Percentiles rank a stretch among this genome's conserved stretches.
phyloP scores from a whole-genome alignment of 768 basidiomycete genomes.

The Pleurotus tuber-regium region DNA sequence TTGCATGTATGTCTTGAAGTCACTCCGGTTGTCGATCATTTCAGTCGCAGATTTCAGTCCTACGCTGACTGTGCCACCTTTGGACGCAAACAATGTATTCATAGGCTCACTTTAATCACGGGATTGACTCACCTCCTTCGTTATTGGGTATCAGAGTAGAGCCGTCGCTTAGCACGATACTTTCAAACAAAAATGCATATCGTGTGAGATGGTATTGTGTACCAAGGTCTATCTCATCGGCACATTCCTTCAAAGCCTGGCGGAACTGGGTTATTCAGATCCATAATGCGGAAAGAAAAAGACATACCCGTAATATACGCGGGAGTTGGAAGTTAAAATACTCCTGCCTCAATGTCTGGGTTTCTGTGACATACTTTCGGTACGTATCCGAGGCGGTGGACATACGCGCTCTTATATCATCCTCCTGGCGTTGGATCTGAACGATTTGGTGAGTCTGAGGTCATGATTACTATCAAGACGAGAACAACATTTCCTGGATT shows the following conservation, averaged over 20 bases:
- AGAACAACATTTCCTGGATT: constrained; percentile 78
- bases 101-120: not conserved
- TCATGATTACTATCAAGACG: constrained; percentile 3
- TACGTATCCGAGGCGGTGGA: constrained; percentile 86
- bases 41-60: constrained; percentile 88
- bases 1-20: constrained; percentile 97
- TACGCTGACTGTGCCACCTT: constrained; percentile 21
- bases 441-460: constrained; percentile 13
- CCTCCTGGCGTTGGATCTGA: constrained; percentile 90
- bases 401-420: constrained; percentile 86
- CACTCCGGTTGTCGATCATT: constrained; percentile 88
- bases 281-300: not conserved
- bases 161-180: constrained; percentile 85
- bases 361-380: constrained; percentile 86
- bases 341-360: constrained; percentile 89
- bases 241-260: constrained; percentile 89
- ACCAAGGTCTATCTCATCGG: constrained; percentile 96
- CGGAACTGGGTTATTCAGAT: constrained; percentile 12
- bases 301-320: constrained; percentile 82
- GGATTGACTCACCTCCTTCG: constrained; percentile 58
- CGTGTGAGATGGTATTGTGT: constrained; percentile 95
- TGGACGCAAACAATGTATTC: no score
- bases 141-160: constrained; percentile 72
- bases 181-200: constrained; percentile 94
- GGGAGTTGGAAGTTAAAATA: constrained; percentile 98